Conservation (phyloP, 2,329 filamentous ascomycete species). For the Lachnellula arida region DNA sequence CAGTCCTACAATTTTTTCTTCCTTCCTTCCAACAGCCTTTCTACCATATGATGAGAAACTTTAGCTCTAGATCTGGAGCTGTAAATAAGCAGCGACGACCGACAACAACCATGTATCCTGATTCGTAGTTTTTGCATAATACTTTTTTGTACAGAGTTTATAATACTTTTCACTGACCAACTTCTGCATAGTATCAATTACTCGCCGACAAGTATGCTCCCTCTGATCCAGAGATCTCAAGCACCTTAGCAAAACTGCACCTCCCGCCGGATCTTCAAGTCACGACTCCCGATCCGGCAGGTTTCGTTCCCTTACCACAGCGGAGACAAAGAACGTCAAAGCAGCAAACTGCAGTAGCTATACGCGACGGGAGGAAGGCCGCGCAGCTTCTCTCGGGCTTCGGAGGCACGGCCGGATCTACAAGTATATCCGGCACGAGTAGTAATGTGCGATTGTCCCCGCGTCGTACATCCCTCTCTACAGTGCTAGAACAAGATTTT, state of each 20-base stretch:
- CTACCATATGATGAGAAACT: slow-evolving; percentile 42
- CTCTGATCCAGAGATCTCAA: slow-evolving; percentile 59
- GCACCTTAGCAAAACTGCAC: slow-evolving; percentile 62
- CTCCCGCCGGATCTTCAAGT: slow-evolving; percentile 46
- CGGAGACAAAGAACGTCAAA: slow-evolving; percentile 34
- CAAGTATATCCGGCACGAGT: slow-evolving; percentile 36
- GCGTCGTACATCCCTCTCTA: slow-evolving; percentile 54
- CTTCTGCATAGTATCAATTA: slow-evolving; percentile 51
- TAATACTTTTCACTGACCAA: slow-evolving; percentile 26
- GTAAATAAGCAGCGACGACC: slow-evolving; percentile 53
- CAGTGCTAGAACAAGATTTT: slow-evolving; percentile 80
- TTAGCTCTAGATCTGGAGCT: slow-evolving; percentile 85
- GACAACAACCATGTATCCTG: slow-evolving; percentile 54
- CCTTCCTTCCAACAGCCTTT: slow-evolving; percentile 2
- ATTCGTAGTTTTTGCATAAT: slow-evolving; percentile 34
- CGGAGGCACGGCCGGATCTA: slow-evolving; percentile 43
- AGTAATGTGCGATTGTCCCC: slow-evolving; percentile 37
- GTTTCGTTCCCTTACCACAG: slow-evolving; percentile 30
- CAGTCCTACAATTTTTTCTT: slow-evolving; percentile 31
- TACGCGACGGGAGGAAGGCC: slow-evolving; percentile 58
- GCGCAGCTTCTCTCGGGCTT: slow-evolving; percentile 48
- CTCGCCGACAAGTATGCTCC: slow-evolving; percentile 65
- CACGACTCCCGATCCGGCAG: slow-evolving; percentile 21
- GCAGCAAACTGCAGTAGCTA: slow-evolving; percentile 58
- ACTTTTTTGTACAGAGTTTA: slow-evolving; percentile 9